Base-by-base conservation (phyloP, 345 rosid species). In the Citrus australasica region DNA sequence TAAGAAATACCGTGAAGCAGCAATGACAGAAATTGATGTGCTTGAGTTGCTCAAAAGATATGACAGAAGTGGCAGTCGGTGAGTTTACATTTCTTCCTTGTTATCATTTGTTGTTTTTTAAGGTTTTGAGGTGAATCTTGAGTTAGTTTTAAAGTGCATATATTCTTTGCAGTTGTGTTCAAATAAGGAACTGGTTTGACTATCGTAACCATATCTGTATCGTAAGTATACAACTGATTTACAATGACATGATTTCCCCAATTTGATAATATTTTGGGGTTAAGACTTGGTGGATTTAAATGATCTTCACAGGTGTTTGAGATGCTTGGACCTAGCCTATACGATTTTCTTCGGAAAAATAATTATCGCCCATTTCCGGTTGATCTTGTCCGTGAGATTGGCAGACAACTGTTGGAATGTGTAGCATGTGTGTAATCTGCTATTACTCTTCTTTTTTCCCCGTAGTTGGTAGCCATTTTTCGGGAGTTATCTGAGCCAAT, bases 261-360 rank as follows among this genome's bases (percentile, higher is more conserved):
- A 65, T 71, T 67, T 80, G 67, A 11, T n/a, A 67, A 35, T 84
- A 71, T 71, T 79, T 55, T 80, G 40, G 79, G 75, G 65, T 79
- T 79, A 67, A 80, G 81, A 79, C 81, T 82, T 85, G 83, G 77
- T 81, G 71, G 76, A 80, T 81, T 81, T 70, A 78, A 84, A 83
- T 90, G 87, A 79, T 79, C 77, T 81, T 82, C 62, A 81, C 89
- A 91, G 95, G 95, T 91, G 38, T 88, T 91, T 88, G 95, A 89
- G 90, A 89, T 88, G 93, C 95, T 91, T 82, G 95, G 95, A 74
- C 95, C 93, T 82, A 91, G 93, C 87, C 82, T 91, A 73, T 89
- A 89, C 55, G 92, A 91, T 86, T 91, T 89, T 87, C 92, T 91
- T 79, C 83, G 81, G 70, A 91, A 89, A 87, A 91, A 91, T 85